phyloP scores from a whole-genome alignment of 106 monocot species.

The Posidonia australis region DNA sequence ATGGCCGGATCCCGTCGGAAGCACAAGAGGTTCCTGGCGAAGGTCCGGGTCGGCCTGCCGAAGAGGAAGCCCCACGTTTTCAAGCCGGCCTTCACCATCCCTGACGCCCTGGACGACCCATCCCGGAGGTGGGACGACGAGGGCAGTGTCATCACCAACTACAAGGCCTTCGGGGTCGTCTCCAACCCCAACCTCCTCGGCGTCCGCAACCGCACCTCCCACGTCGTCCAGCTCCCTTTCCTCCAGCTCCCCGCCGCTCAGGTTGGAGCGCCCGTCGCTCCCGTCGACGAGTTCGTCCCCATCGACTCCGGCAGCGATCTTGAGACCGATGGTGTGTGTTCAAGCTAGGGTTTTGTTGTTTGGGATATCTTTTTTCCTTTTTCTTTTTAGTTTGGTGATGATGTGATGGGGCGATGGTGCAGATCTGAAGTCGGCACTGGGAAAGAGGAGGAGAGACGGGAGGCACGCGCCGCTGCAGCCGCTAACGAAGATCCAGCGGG shows the following conservation, averaged over 20 bases:
- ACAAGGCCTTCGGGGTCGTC: slow-evolving; percentile 78
- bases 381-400: neutral
- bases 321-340: slow-evolving; percentile 63
- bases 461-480: slow-evolving; percentile 41
- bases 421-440: slow-evolving; percentile 76
- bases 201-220: slow-evolving; percentile 53
- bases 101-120: slow-evolving; percentile 30
- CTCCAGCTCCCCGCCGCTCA: slow-evolving; percentile 40
- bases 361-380: neutral
- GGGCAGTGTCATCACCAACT: slow-evolving; percentile 71
- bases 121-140: slow-evolving; percentile 6
- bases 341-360: too few species aligned
- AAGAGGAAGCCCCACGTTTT: slow-evolving; percentile 78
- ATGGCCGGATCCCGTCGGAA: slow-evolving; percentile 86
- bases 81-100: slow-evolving; percentile 75
- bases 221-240: slow-evolving; percentile 41
- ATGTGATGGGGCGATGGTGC: neutral
- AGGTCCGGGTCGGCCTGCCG: slow-evolving; percentile 74
- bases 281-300: slow-evolving; percentile 38
- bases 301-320: slow-evolving; percentile 73
- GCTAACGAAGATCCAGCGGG: slow-evolving; percentile 62
- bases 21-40: slow-evolving; percentile 51
- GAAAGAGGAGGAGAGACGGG: slow-evolving; percentile 79
- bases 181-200: slow-evolving; percentile 82
- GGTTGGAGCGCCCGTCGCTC: neutral